These are phyloP conservation scores for Diaporthe sp. DNA, from an alignment of 2,329 filamentous ascomycete species.

Conservation along the genomic window DNA sequence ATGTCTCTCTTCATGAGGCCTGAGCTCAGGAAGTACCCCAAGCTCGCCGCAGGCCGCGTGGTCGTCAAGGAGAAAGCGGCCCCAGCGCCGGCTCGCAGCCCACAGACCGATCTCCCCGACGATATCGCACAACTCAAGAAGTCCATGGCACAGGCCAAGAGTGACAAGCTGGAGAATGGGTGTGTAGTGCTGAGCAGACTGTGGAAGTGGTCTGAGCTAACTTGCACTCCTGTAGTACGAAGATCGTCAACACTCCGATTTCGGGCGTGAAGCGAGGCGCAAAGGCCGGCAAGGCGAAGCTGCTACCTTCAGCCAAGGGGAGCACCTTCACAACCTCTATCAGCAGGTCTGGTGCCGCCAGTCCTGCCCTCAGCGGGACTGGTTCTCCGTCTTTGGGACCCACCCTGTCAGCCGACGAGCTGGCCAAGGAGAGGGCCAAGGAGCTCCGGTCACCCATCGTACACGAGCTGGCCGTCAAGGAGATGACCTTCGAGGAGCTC, in stretches of 20 bases:
- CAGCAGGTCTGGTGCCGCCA: conserved; percentile 64
- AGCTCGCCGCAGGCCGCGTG: conserved; percentile 43
- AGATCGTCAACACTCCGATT: conserved; percentile 52
- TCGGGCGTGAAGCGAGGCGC: conserved; percentile 46
- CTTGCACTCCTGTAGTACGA: conserved; percentile 52
- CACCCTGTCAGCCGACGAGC: conserved; percentile 64
- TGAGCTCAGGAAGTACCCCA: conserved; percentile 45
- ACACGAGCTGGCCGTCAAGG: conserved; percentile 71
- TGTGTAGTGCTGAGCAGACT: conserved; percentile 48
- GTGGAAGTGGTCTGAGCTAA: conserved; percentile 46
- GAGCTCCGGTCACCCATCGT: conserved; percentile 64
- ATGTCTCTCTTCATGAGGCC: conserved; percentile 64
- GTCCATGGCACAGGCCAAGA: conserved; percentile 58
- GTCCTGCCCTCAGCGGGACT: conserved; percentile 68
- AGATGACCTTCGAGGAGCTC: conserved; percentile 65
- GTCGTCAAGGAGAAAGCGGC: conserved; percentile 38
- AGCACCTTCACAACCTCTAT: conserved; percentile 56
- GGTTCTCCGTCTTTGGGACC: conserved; percentile 68
- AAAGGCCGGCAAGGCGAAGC: conserved; percentile 49
- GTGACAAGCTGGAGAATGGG: conserved; percentile 62
- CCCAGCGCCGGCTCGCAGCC: conserved; percentile 46
- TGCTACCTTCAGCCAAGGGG: conserved; percentile 53
- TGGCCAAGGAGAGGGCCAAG: conserved; percentile 65
- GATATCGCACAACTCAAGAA: conserved; percentile 66
- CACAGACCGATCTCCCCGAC: conserved; percentile 53